Conservation (phyloP, 768 basidiomycete species). For the Kwoniella sp. region DNA sequence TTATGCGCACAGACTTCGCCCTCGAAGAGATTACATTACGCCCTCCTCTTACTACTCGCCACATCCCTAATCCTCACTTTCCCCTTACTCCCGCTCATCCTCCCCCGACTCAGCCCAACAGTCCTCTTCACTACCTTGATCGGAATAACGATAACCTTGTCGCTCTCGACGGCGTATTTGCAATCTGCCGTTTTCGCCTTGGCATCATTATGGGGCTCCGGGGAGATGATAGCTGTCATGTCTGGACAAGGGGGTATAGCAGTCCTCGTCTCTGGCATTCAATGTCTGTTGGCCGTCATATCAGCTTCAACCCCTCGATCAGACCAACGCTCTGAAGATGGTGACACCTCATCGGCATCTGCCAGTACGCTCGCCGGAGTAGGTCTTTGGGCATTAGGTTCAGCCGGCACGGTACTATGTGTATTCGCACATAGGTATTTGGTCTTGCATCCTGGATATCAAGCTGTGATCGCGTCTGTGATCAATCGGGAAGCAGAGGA, state of each 20-base stretch:
- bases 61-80: constrained; percentile 62
- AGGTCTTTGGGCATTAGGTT: constrained; percentile 38
- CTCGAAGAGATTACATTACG: constrained; percentile 32
- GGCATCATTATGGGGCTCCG: constrained; percentile 76
- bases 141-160: constrained; percentile 64
- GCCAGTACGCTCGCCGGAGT: constrained; percentile 31
- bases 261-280: constrained; percentile 75
- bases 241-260: constrained; percentile 84
- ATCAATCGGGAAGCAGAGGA: neutral
- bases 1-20: constrained; percentile 40
- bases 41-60: constrained; percentile 59
- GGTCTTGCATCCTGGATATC: constrained; percentile 28
- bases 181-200: constrained; percentile 76
- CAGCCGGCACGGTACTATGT: constrained; percentile 30
- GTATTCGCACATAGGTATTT: constrained; percentile 33
- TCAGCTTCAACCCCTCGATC: neutral
- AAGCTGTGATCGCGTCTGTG: constrained; percentile 7
- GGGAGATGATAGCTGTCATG: constrained; percentile 71
- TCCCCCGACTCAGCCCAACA: constrained; percentile 67
- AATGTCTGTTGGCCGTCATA: constrained; percentile 63
- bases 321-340: constrained; percentile 1
- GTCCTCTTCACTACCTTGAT: constrained; percentile 69
- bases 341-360: constrained; percentile 24
- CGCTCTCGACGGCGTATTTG: constrained; percentile 70
- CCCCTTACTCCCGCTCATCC: constrained; percentile 61